Percentiles rank a stretch among this genome's conserved stretches.
Conservation (phyloP, 371 early-diverging fungal species). For the Umbelopsis sp. region DNA sequence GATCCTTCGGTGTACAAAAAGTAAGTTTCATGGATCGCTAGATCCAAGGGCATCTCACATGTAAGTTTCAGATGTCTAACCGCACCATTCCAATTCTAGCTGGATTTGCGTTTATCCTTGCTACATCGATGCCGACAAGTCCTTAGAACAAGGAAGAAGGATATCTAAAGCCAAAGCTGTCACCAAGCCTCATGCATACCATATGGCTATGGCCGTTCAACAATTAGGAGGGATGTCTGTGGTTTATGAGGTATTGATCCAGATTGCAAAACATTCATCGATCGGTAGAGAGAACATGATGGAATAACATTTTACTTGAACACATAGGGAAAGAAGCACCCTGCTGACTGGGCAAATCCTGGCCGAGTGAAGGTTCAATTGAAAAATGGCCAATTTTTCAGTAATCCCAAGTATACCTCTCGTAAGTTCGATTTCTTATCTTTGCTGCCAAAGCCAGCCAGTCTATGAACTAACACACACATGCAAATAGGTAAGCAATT, state of each 20-base stretch:
- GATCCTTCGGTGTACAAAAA: conserved; percentile 47
- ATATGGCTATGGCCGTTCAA: conserved; percentile 67
- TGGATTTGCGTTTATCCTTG: conserved; percentile 74
- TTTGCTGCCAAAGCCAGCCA: too few relatives aligned
- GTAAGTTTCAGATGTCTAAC: too few relatives aligned
- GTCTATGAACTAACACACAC: too few relatives aligned
- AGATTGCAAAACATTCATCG: not conserved
- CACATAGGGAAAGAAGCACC: conserved; percentile 52
- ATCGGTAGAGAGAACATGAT: not conserved
- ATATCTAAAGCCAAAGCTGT: conserved; percentile 51
- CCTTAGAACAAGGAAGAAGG: conserved; percentile 55
- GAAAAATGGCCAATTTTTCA: conserved; percentile 42
- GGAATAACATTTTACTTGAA: not conserved
- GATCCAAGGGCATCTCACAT: too few relatives aligned
- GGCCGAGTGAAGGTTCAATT: conserved; percentile 62
- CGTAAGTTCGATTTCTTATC: conserved; percentile 24
- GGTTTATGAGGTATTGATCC: conserved; percentile 56
- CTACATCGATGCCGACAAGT: conserved; percentile 64
- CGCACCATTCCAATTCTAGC: conserved; percentile 25
- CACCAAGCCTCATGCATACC: conserved; percentile 65
- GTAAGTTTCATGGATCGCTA: conserved; percentile 19
- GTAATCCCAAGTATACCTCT: conserved; percentile 32
- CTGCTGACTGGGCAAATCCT: conserved; percentile 64
- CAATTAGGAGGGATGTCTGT: conserved; percentile 53
- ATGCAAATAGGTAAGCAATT: conserved; percentile 35